These are phyloP conservation scores for Botrytis cinerea DNA, from an alignment of 2,329 filamentous ascomycete species.

Conservation along the genomic window DNA sequence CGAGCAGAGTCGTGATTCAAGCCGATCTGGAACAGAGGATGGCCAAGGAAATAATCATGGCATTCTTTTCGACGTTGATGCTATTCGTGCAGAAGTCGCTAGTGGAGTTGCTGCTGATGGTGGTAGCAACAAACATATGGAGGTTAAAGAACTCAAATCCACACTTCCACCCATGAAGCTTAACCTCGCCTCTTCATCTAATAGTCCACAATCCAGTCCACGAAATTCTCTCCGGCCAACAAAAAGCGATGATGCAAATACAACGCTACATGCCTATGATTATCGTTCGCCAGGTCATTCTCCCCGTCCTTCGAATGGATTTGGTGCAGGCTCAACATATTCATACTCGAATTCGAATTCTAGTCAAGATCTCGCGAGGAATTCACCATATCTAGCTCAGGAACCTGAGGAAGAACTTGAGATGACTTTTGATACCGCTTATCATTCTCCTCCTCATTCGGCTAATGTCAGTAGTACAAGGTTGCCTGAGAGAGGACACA, in stretches of 20 bases:
- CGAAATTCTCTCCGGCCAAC: constrained; percentile 46
- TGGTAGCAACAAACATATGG: constrained; percentile 44
- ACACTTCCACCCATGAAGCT: constrained; percentile 91
- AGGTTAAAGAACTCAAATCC: constrained; percentile 79
- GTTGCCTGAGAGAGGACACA: neutral
- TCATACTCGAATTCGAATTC: constrained; percentile 22
- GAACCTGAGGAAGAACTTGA: constrained; percentile 52
- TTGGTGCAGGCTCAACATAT: constrained; percentile 2
- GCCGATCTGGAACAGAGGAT: constrained; percentile 30
- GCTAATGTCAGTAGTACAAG: constrained; percentile 26
- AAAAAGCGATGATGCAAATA: constrained; percentile 49
- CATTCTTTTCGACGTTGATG: constrained; percentile 93
- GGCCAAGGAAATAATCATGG: constrained; percentile 42
- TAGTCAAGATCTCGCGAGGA: constrained; percentile 1
- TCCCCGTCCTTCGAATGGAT: constrained; percentile 27
- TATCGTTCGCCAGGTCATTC: constrained; percentile 25
- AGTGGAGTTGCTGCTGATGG: neutral
- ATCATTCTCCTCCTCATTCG: constrained; percentile 32
- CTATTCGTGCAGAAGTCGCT: constrained; percentile 83
- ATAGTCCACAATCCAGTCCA: constrained; percentile 26
- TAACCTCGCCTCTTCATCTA: constrained; percentile 46
- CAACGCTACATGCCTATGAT: constrained; percentile 34
- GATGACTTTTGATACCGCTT: constrained; percentile 73
- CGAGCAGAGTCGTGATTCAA: constrained; percentile 40
- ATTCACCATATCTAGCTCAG: constrained; percentile 26